Conservation (phyloP, 371 early-diverging fungal species). For the Mucor mucedo region DNA sequence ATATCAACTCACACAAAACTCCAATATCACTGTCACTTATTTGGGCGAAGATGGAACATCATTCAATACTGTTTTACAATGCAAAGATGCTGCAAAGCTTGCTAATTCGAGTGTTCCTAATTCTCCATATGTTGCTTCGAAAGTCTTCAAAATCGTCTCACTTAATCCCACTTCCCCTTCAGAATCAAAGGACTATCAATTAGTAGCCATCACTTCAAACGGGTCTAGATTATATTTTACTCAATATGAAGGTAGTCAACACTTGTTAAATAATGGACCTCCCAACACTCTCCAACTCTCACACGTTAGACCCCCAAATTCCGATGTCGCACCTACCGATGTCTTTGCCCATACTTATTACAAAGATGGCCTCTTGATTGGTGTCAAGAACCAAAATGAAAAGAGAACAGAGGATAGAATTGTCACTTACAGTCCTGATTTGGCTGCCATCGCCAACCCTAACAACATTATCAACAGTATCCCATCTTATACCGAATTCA, state of each 20-base stretch:
- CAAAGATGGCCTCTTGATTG: slow-evolving; percentile 67
- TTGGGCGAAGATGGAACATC: slow-evolving; percentile 32
- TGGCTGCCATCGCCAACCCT: slow-evolving; percentile 51
- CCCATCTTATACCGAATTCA: slow-evolving; percentile 27
- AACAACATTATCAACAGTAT: slow-evolving; percentile 12
- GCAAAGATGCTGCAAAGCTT: slow-evolving; percentile 32
- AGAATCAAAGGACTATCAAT: slow-evolving; percentile 65
- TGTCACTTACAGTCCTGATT: slow-evolving; percentile 64
- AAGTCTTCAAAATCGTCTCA: slow-evolving; percentile 60
- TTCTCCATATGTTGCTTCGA: slow-evolving; percentile 36
- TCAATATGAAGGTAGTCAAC: slow-evolving; percentile 27
- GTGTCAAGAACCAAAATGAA: slow-evolving; percentile 51
- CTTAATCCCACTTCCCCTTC: slow-evolving; percentile 63
- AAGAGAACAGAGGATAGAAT: slow-evolving; percentile 69
- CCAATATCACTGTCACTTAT: slow-evolving; percentile 66
- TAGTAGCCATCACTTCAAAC: slow-evolving; percentile 74
- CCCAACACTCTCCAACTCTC: slow-evolving; percentile 62
- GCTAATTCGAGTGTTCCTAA: slow-evolving; percentile 51
- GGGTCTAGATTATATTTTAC: slow-evolving; percentile 80
- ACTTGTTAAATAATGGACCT: slow-evolving; percentile 8
- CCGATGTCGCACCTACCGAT: slow-evolving; percentile 20
- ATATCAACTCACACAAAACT: slow-evolving; percentile 50
- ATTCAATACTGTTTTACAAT: slow-evolving; percentile 24
- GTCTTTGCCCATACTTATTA: slow-evolving; percentile 65
- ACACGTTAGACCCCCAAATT: slow-evolving; percentile 70